Conservation (phyloP, 1,139 yeast genomes). For the Candida dubliniensis region DNA sequence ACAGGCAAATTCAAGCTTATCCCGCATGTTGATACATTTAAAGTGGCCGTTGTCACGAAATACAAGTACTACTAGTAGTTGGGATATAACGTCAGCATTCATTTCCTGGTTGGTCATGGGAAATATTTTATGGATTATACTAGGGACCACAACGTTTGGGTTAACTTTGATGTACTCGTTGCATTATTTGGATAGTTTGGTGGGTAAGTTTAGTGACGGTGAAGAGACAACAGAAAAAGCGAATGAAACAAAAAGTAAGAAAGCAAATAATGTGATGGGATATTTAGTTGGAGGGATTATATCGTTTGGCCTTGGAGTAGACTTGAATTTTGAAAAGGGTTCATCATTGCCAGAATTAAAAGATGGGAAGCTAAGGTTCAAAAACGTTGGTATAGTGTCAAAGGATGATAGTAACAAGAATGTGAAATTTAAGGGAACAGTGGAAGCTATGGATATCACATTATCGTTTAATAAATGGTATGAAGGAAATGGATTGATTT, state of each 20-base stretch:
- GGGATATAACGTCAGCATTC: constrained; percentile 54
- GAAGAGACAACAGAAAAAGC: constrained; percentile 14
- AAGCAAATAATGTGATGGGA: constrained; percentile 28
- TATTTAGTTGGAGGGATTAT: constrained; percentile 37
- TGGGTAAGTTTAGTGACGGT: constrained; percentile 17
- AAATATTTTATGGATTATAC: constrained; percentile 55
- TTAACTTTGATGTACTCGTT: constrained; percentile 51
- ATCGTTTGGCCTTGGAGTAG: constrained; percentile 41
- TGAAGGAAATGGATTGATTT: constrained; percentile 63
- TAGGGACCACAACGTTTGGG: constrained; percentile 67
- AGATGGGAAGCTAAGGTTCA: constrained; percentile 62
- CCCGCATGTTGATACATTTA: constrained; percentile 49
- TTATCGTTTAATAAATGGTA: constrained; percentile 70
- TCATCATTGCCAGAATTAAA: constrained; percentile 47
- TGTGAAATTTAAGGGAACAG: constrained; percentile 35
- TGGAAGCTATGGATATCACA: constrained; percentile 57
- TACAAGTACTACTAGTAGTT: constrained; percentile 50
- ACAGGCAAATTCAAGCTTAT: constrained; percentile 42
- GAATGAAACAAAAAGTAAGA: constrained; percentile 14
- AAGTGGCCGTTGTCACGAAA: constrained; percentile 60
- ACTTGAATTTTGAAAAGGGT: constrained; percentile 38
- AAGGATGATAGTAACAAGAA: constrained; percentile 17
- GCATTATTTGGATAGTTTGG: constrained; percentile 38
- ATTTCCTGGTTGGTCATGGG: constrained; percentile 59
- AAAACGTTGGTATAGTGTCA: constrained; percentile 45